These are phyloP conservation scores for Ailanthus altissimus DNA, from an alignment of 345 rosid genomes.

Conservation along the genomic window DNA sequence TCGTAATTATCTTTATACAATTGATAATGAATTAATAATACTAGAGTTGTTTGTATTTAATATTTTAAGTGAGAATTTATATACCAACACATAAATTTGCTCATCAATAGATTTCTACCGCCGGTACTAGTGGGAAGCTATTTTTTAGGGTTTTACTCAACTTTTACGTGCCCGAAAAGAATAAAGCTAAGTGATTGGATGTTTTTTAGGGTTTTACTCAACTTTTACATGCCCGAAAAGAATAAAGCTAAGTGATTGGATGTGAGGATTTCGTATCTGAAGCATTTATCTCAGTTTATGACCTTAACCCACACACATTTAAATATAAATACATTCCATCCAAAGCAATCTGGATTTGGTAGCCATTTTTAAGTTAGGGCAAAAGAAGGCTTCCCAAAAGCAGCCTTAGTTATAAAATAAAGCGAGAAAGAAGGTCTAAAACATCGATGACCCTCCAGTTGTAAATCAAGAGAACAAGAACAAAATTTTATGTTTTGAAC, in stretches of 20 bases:
- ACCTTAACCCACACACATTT: neutral
- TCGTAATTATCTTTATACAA: too few species aligned
- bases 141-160: neutral
- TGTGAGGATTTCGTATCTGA: neutral
- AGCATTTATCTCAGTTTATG: constrained; percentile 19
- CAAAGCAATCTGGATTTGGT: constrained; percentile 18
- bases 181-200: neutral
- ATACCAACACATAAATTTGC: too few species aligned
- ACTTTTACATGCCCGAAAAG: neutral
- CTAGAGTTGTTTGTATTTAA: too few species aligned
- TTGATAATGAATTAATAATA: too few species aligned
- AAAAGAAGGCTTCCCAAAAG: constrained; percentile 21
- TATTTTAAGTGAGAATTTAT: too few species aligned
- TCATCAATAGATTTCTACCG: too few species aligned
- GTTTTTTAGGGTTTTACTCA: neutral
- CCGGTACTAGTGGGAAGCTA: too few species aligned
- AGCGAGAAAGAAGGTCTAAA: constrained; percentile 12
- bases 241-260: neutral
- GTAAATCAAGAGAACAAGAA: constrained; percentile 43
- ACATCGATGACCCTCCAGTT: constrained; percentile 34
- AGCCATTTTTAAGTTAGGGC: constrained; percentile 29
- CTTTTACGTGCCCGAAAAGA: neutral
- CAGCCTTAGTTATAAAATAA: neutral
- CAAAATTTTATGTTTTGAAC: neutral
- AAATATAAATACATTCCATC: constrained; percentile 12